These are phyloP conservation scores for Paraphoma chrysanthemicola DNA, from an alignment of 2,329 filamentous ascomycete species.

Conservation along the genomic window DNA sequence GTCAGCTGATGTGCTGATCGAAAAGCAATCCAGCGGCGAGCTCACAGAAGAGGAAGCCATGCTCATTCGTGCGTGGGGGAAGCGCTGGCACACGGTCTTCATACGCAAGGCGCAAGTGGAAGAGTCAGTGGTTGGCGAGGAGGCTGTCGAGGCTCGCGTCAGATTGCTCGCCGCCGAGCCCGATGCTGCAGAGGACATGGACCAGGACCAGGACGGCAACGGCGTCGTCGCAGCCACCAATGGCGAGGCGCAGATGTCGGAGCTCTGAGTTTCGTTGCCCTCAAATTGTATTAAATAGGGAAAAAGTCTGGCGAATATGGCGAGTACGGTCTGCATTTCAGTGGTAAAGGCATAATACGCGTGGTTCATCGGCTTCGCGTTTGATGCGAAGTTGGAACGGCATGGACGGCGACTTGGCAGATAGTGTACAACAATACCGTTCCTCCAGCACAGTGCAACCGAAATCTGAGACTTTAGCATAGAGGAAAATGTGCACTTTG, in stretches of 20 bases:
- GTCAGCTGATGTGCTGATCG: conserved; percentile 77
- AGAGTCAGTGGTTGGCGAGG: conserved; percentile 71
- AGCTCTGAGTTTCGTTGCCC: conserved; percentile 1
- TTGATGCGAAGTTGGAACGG: neutral
- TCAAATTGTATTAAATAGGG: neutral
- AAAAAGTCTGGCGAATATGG: neutral
- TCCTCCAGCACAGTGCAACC: neutral
- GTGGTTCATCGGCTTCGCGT: neutral
- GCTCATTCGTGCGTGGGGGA: conserved; percentile 79
- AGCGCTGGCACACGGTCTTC: conserved; percentile 87
- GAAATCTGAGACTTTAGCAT: neutral
- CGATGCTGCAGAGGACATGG: conserved; percentile 29
- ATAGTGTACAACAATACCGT: neutral
- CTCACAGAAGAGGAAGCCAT: conserved; percentile 56
- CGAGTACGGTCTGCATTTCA: neutral
- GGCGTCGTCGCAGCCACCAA: conserved; percentile 30
- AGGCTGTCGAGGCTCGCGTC: conserved; percentile 57
- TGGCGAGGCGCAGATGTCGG: conserved; percentile 30
- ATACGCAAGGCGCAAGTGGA: conserved; percentile 82
- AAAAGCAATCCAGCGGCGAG: conserved; percentile 64
- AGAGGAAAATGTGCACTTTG: neutral
- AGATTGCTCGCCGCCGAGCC: conserved; percentile 40
- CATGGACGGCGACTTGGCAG: neutral
- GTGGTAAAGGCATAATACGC: neutral
- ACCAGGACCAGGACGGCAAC: conserved; percentile 18